phyloP scores from a whole-genome alignment of 2,329 filamentous ascomycete species.

The Diaporthe vaccinii region DNA sequence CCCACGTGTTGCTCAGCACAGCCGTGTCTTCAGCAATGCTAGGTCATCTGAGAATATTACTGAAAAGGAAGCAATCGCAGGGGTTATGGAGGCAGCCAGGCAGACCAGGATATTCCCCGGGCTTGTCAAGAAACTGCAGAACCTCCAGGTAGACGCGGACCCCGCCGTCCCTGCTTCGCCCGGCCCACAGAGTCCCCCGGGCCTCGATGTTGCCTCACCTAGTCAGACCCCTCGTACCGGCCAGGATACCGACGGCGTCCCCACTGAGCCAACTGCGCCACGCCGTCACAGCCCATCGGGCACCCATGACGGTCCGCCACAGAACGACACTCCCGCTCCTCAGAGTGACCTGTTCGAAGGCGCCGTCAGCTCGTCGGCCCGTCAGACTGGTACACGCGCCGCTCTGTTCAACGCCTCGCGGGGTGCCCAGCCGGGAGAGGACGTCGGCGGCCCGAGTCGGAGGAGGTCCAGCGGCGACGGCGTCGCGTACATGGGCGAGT shows the following conservation, averaged over 20 bases:
- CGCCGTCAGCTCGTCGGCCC: neutral
- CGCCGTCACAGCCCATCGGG: neutral
- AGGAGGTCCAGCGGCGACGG: slow-evolving; percentile 10
- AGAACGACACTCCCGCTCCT: neutral
- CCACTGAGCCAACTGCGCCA: neutral
- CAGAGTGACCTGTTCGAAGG: neutral
- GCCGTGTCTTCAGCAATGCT: neutral
- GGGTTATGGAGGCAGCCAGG: neutral
- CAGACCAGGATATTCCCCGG: neutral
- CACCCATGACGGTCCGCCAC: neutral
- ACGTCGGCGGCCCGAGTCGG: neutral
- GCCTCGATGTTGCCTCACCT: too few species aligned
- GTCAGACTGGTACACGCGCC: neutral
- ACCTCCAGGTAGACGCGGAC: neutral
- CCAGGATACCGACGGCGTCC: too few species aligned
- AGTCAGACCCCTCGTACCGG: too few species aligned
- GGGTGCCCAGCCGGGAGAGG: neutral
- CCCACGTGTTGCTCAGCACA: neutral
- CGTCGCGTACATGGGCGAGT: slow-evolving; percentile 5
- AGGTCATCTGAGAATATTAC: too few species aligned
- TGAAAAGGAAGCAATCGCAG: neutral
- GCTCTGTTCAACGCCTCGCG: neutral
- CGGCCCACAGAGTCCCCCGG: too few species aligned
- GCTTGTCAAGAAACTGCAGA: neutral
- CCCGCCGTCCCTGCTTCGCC: neutral